phyloP scores from a whole-genome alignment of 169 alveolate genomes.

The Plasmodium fragile region DNA sequence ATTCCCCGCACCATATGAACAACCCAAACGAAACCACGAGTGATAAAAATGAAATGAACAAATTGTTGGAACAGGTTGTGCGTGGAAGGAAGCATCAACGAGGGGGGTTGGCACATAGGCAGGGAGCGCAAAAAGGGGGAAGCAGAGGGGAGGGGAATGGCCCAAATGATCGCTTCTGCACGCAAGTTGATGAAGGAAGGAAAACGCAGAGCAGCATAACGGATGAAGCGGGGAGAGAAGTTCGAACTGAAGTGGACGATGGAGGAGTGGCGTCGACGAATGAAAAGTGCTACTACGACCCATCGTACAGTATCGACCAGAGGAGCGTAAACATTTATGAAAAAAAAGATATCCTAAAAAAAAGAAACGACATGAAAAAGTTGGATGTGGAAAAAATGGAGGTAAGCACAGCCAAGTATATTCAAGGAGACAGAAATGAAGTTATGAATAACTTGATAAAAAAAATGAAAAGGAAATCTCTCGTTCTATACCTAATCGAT shows the following conservation, averaged over 20 bases:
- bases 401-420: constrained; percentile 45
- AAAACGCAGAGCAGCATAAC: not conserved
- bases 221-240: not conserved
- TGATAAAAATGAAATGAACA: not conserved
- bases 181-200: not conserved
- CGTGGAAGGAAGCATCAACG: not conserved
- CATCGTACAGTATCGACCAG: constrained; percentile 47
- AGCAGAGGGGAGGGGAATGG: not conserved
- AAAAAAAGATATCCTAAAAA: constrained; percentile 68
- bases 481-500: constrained; percentile 87
- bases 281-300: constrained; percentile 30
- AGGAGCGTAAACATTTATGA: constrained; percentile 47
- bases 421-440: constrained; percentile 65
- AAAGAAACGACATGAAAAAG: constrained; percentile 51
- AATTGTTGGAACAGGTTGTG: not conserved
- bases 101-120: not conserved
- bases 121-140: not conserved
- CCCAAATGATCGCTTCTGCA: not conserved
- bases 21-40: not conserved
- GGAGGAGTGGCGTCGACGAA: not conserved
- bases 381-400: constrained; percentile 70
- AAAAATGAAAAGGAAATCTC: constrained; percentile 81
- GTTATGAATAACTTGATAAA: constrained; percentile 75
- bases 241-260: not conserved
- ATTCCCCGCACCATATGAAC: not conserved